Percentiles rank a stretch among this genome's conserved stretches.
phyloP scores from a whole-genome alignment of 2,329 filamentous ascomycete species.

The Chrysosporium keratinophilum region DNA sequence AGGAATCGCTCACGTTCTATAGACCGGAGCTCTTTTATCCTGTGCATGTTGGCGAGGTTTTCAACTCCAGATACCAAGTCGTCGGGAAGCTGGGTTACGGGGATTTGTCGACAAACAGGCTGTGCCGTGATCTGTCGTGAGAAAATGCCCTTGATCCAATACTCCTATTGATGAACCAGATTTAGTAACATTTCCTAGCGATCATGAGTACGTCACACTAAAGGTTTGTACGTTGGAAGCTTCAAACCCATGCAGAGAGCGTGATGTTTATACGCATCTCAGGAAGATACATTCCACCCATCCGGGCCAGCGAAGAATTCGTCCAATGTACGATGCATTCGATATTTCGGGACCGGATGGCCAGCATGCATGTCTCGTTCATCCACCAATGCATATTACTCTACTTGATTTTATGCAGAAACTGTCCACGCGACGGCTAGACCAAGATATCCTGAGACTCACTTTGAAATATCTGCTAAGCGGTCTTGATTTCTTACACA shows the following conservation, averaged over 20 bases:
- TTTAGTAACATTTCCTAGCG: not conserved
- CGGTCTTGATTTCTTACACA: conserved; percentile 25
- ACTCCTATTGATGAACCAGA: not conserved
- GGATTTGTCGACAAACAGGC: conserved; percentile 22
- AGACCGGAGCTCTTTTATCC: conserved; percentile 19
- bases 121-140: conserved; percentile 17
- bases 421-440: conserved; percentile 16
- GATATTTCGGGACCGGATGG: not conserved
- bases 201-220: not conserved
- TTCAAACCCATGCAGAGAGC: conserved; percentile 1
- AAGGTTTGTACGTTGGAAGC: not conserved
- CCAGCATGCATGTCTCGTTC: not conserved
- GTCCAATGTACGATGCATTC: conserved; percentile 12
- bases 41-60: conserved; percentile 15
- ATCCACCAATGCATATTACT: conserved; percentile 6
- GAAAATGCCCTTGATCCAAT: not conserved
- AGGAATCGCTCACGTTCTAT: conserved; percentile 18
- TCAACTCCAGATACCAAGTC: conserved; percentile 20
- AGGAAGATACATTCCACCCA: conserved; percentile 5
- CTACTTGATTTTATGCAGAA: not conserved
- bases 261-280: conserved; percentile 8
- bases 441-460: conserved; percentile 19
- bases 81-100: conserved; percentile 23
- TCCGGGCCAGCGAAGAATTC: conserved; percentile 4
- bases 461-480: conserved; percentile 19